Conservation (phyloP, 2,329 filamentous ascomycete species). For the Lecanoromycetidae sp. region DNA sequence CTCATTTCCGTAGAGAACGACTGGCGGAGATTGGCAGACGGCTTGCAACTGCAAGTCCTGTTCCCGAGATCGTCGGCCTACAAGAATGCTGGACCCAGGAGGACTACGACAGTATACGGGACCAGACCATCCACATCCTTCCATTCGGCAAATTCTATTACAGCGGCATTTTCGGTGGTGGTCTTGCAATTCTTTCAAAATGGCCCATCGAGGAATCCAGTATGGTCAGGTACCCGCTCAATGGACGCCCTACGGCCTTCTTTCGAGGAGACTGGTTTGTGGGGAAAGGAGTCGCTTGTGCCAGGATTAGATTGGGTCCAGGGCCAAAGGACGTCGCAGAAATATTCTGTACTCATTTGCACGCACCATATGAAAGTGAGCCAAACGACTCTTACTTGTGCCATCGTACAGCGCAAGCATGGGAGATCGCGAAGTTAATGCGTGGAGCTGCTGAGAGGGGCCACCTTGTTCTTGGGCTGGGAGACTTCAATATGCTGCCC, state of each 20-base stretch:
- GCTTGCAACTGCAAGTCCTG: slow-evolving; percentile 54
- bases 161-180: slow-evolving; percentile 77
- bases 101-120: slow-evolving; percentile 68
- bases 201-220: slow-evolving; percentile 86
- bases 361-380: slow-evolving; percentile 75
- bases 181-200: slow-evolving; percentile 74
- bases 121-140: slow-evolving; percentile 58
- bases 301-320: slow-evolving; percentile 60
- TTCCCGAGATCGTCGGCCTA: slow-evolving; percentile 76
- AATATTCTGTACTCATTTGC: slow-evolving; percentile 86
- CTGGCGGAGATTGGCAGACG: slow-evolving; percentile 73
- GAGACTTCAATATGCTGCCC: slow-evolving; percentile 97
- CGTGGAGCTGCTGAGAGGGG: slow-evolving; percentile 67
- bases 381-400: slow-evolving; percentile 75
- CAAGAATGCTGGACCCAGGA: slow-evolving; percentile 90
- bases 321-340: slow-evolving; percentile 58
- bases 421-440: slow-evolving; percentile 87
- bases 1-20: slow-evolving; percentile 63
- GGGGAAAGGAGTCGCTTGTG: slow-evolving; percentile 83
- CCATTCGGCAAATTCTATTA: slow-evolving; percentile 91
- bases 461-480: slow-evolving; percentile 71
- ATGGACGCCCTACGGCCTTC: slow-evolving; percentile 85
- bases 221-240: slow-evolving; percentile 81
- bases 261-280: slow-evolving; percentile 94
- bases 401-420: slow-evolving; percentile 83